Evolutionary conservation across 257 asterid genomes (phyloP).

Genomic region (Craterostigma plantagineum): DNA sequence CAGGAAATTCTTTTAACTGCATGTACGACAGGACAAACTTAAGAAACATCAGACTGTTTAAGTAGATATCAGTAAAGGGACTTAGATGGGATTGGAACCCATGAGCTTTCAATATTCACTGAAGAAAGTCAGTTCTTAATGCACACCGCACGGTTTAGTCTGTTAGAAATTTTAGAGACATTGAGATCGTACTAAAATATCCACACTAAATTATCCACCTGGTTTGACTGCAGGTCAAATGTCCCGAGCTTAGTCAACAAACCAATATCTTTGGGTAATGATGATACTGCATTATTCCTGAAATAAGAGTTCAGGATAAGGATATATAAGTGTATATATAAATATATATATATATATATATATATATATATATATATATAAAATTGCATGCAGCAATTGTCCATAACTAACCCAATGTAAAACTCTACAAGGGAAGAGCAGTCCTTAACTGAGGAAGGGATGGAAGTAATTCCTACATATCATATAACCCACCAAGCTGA

Average conservation of each 20-base stretch:
- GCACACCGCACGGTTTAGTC: too few species aligned
- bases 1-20: conserved; percentile 87
- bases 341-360: too few species aligned
- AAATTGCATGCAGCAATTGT: too few species aligned
- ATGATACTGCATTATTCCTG: conserved; percentile 58
- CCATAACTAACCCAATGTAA: conserved; percentile 63
- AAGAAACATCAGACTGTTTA: not conserved
- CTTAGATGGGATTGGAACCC: conserved; percentile 5
- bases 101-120: conserved; percentile 3
- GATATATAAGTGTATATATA: too few species aligned
- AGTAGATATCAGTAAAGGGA: conserved; percentile 4
- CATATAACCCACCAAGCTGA: conserved; percentile 2
- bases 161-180: too few species aligned
- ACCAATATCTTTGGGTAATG: conserved; percentile 75
- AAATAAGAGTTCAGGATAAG: not conserved
- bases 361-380: too few species aligned
- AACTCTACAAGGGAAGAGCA: conserved; percentile 82
- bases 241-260: conserved; percentile 61
- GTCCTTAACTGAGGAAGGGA: conserved; percentile 68
- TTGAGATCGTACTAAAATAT: not conserved
- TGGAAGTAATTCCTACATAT: conserved; percentile 63
- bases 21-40: conserved; percentile 10
- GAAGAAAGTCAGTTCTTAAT: conserved; percentile 1
- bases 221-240: conserved; percentile 92
- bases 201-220: too few species aligned